Conservation (phyloP, 495 filamentous ascomycete genomes). For the Xylaria intraflava region DNA sequence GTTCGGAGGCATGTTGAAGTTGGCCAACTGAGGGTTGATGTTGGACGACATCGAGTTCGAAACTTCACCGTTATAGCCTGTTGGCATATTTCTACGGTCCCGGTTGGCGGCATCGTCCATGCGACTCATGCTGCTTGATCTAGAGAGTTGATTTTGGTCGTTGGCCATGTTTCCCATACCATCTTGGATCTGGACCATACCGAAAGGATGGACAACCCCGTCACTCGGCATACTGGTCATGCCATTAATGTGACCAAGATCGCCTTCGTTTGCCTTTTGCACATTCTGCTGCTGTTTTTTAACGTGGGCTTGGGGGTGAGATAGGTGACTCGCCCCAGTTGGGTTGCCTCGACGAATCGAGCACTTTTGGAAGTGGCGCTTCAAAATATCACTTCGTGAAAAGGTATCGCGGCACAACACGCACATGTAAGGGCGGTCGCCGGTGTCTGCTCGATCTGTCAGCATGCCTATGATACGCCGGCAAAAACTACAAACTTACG, state of each 20-base stretch:
- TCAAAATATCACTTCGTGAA: conserved; percentile 94
- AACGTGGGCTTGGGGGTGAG: conserved; percentile 80
- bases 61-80: conserved; percentile 45
- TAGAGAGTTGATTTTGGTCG: conserved; percentile 49
- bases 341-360: conserved; percentile 92
- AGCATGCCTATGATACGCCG: conserved; percentile 12
- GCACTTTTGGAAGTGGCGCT: conserved; percentile 98
- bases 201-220: conserved; percentile 45
- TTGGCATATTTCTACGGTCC: conserved; percentile 50
- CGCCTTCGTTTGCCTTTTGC: conserved; percentile 49
- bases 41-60: conserved; percentile 46
- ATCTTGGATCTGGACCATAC: conserved; percentile 41
- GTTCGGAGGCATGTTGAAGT: conserved; percentile 46
- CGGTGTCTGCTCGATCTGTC: conserved; percentile 61
- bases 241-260: conserved; percentile 48
- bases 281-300: conserved; percentile 62
- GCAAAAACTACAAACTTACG: conserved; percentile 58
- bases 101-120: conserved; percentile 42
- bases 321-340: conserved; percentile 83
- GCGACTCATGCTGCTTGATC: conserved; percentile 53
- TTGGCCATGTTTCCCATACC: conserved; percentile 45
- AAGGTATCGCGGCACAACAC: conserved; percentile 97
- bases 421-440: conserved; percentile 95
- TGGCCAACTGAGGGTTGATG: conserved; percentile 52
- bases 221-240: conserved; percentile 45